Evolutionary conservation across 257 asterid genomes (phyloP), one percentile per base, ranked within the genome.

Genomic region (Capsicum pubescens): DNA sequence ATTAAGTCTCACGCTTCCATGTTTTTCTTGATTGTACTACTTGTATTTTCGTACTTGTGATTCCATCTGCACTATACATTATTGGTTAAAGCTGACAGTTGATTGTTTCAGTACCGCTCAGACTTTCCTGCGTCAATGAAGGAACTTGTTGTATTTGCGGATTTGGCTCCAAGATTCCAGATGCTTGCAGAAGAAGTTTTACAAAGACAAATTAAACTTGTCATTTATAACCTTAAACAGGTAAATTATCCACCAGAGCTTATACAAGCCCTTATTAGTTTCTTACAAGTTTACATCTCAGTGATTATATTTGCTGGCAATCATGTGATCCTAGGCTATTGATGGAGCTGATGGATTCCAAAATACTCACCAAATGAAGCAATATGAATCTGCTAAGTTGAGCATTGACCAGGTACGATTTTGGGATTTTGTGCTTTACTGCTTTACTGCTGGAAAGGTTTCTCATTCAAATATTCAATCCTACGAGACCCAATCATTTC

Each of bases 271-370:
- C 81, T 26, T 54, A 14, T 76, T 76, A 55, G 64, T 54, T 76
- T 14, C 48, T 57, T 76, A 54, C 32, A 52, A 21, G 81, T 76
- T 21, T 54, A 26, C 48, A 76, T 76, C 6, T 76, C 81, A 7
- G 54, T 68, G 44, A 68, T 68, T 16, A 68, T 55, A 9, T 79
- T 64, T 83, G 79, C 86, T 85, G 83, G 56, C 68, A 17, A 82
- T 67, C 57, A 82, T 16, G 58, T 82, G 63, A 78, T 87, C 82
- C 82, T 87, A 97, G 99, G 98, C 94, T 84, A 90, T 97, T 63
- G 98, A 97, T 87, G 97, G 98, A 68, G 98, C 98, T 68, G 90
- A 91, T 85, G 98, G 99, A 80, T 97, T 95, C 85, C 97, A 92
- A 83, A 95, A 97, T 87, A 93, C 97, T 83, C 98, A 97, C 92